Evolutionary conservation across 331 rosid species (phyloP), one percentile per base, ranked within the genome.

Genomic region (Ulmus americana): DNA sequence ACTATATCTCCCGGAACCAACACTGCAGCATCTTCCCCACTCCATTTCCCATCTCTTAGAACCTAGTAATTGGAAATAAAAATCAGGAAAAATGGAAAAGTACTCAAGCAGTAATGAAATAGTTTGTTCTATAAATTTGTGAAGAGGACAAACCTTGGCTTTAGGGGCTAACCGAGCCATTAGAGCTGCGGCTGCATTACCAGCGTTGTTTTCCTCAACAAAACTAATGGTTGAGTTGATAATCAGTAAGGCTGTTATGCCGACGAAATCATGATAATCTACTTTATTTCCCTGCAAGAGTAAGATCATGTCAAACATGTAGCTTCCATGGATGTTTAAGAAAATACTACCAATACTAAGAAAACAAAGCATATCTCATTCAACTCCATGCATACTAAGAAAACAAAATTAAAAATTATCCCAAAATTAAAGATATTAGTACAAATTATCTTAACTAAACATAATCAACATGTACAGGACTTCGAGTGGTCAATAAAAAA

Each of bases 1-100:
- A 87, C 16, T 69, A 87, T 82, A 82, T 87, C 90, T 70, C 90
- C 88, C 3, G 86, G 95, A 75, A 84, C 86, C 88, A 87, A 79
- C 63, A 84, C 77, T 2, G 80, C 61, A 18, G 95, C 91, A 45
- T 87, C 95, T 73, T 87, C 95, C 65, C 82, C 95, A 2, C 75
- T 77, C 95, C 95, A 87, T 77, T 63, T 85, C 79, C 89, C 85
- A 55, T 87, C 87, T 1, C 87, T 84, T 15, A 85, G 81, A 53
- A 79, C 81, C 95, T 87, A 48, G 57, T 64, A 44, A 16, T 28
- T 38, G 22, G n/a, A 64, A 20, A 70, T 20, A 48, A 59, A 13
- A 56, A 39, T 46, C 22, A 16, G 7, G 14, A 40, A 44, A 59
- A 39, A 7, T 41, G 20, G 41, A 50, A 14, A 39, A 7, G 20